Conservation (phyloP, 2,329 filamentous ascomycete species). For the Arthrobotrys megalospora region DNA sequence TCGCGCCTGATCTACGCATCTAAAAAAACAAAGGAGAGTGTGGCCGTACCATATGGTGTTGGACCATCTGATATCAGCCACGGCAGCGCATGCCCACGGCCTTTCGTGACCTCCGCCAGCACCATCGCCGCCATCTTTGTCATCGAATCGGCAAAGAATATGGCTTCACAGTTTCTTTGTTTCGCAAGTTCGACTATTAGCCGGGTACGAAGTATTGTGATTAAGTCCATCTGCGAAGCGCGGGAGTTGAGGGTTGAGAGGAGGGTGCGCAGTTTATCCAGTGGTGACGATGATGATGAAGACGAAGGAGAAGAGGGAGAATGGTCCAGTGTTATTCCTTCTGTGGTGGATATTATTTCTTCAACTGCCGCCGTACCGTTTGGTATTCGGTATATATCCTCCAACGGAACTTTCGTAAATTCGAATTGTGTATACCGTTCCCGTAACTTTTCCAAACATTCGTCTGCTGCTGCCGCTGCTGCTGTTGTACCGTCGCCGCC, state of each 20-base stretch:
- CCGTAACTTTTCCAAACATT: constrained; percentile 70
- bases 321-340: constrained; percentile 15
- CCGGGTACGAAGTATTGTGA: constrained; percentile 79
- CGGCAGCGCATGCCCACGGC: constrained; percentile 85
- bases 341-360: constrained; percentile 24
- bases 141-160: constrained; percentile 88
- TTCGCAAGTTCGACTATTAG: constrained; percentile 79
- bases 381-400: constrained; percentile 72
- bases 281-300: constrained; percentile 7
- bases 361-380: constrained; percentile 65
- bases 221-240: constrained; percentile 82
- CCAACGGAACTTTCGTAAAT: constrained; percentile 77
- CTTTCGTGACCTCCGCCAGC: constrained; percentile 89
- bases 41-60: constrained; percentile 71
- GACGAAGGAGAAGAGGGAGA: not conserved
- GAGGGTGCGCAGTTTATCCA: constrained; percentile 72
- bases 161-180: constrained; percentile 75
- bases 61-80: constrained; percentile 85
- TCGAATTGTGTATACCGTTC: constrained; percentile 76
- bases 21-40: constrained; percentile 13
- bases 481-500: constrained; percentile 33
- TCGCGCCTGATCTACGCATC: too few species aligned
- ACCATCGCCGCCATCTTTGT: constrained; percentile 89
- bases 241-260: constrained; percentile 78
- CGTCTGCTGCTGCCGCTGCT: constrained; percentile 62